Percentiles rank a stretch among this genome's conserved stretches.
These are phyloP conservation scores for Pelargonium myrrhifolium DNA, from an alignment of 441 rosid species.

Conservation along the genomic window DNA sequence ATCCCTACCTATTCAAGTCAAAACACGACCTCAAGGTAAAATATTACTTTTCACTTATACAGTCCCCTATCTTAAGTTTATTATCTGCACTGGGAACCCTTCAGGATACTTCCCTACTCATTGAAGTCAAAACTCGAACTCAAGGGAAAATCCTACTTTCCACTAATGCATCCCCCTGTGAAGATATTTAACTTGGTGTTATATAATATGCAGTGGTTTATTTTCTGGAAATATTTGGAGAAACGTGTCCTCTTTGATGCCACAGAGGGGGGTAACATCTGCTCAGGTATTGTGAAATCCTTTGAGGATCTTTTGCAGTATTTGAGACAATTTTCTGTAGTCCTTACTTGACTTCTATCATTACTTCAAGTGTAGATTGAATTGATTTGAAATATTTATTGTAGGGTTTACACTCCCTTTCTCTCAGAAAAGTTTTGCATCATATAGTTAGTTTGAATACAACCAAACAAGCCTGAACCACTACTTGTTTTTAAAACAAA, in stretches of 20 bases:
- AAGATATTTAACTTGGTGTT: slow-evolving; percentile 14
- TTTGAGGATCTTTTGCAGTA: slow-evolving; percentile 3
- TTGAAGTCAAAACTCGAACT: slow-evolving; percentile 44
- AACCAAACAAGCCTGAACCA: not conserved
- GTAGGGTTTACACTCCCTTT: not conserved
- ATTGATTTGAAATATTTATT: not conserved
- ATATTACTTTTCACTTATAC: not conserved
- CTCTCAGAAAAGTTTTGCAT: not conserved
- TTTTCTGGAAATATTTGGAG: slow-evolving; percentile 81
- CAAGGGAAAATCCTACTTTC: slow-evolving; percentile 36
- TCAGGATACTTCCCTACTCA: slow-evolving; percentile 61
- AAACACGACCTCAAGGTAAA: slow-evolving; percentile 53
- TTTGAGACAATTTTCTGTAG: not conserved
- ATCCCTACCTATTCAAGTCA: slow-evolving; percentile 63
- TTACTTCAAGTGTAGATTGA: not conserved
- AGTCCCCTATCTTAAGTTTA: slow-evolving; percentile 47
- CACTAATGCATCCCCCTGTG: not conserved
- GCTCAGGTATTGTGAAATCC: slow-evolving; percentile 42
- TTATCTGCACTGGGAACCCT: slow-evolving; percentile 74
- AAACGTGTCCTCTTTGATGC: slow-evolving; percentile 81
- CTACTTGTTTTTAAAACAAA: not conserved
- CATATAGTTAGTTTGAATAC: not conserved
- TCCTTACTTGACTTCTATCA: not conserved
- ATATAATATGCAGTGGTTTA: slow-evolving; percentile 45
- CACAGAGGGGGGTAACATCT: slow-evolving; percentile 63